These are phyloP conservation scores for Yamadazyma sp. DNA, from an alignment of 1,139 yeast genomes.

Conservation along the genomic window DNA sequence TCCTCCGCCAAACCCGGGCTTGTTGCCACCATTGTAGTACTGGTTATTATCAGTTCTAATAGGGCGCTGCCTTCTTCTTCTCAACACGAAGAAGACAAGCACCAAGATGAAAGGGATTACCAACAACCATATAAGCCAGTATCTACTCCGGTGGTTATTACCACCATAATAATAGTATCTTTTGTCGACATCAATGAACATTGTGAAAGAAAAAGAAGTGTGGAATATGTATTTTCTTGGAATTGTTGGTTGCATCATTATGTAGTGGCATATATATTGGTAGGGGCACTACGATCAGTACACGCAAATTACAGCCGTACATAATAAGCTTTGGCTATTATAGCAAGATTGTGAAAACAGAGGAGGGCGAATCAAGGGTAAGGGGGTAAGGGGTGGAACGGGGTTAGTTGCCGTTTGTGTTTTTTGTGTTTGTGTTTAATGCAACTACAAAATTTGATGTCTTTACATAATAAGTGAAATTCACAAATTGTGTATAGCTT, in stretches of 20 bases:
- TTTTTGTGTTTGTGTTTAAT: too few relatives aligned
- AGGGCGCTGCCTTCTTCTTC: constrained; percentile 6
- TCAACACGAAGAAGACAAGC: constrained; percentile 5
- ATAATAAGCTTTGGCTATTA: too few relatives aligned
- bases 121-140: constrained; percentile 11
- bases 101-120: constrained; percentile 7
- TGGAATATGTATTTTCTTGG: neutral
- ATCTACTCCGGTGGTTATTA: constrained; percentile 2
- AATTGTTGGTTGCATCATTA: neutral
- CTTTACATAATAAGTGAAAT: neutral
- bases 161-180: constrained; percentile 9
- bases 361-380: too few relatives aligned
- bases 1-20: constrained; percentile 1
- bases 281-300: too few relatives aligned
- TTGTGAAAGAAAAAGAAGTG: neutral
- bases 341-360: too few relatives aligned
- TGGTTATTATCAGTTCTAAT: constrained; percentile 5
- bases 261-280: too few relatives aligned
- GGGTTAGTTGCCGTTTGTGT: too few relatives aligned
- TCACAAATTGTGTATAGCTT: neutral
- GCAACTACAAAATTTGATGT: neutral
- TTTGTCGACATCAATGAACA: constrained; percentile 6
- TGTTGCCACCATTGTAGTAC: constrained; percentile 5
- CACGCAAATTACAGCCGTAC: too few relatives aligned
- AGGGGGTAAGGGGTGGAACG: too few relatives aligned